phyloP scores from a whole-genome alignment of 1,284 basidiomycete species.

The Melanopsichium pennsylvanicum region DNA sequence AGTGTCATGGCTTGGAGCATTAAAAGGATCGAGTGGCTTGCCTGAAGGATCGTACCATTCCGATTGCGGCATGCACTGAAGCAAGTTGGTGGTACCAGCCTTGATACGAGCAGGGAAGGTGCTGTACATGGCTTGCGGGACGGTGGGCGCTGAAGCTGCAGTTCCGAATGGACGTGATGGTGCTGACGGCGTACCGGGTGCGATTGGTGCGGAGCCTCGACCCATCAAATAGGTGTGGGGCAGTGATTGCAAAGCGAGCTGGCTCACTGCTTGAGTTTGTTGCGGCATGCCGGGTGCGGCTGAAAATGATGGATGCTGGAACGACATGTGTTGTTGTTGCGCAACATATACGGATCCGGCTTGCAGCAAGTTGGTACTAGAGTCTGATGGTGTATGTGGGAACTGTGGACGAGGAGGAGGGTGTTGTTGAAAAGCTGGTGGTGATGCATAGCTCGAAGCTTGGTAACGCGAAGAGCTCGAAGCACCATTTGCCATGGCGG shows the following conservation, averaged over 20 bases:
- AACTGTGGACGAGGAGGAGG: constrained; percentile 4
- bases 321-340: constrained; percentile 17
- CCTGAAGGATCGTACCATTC: constrained; percentile 40
- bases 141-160: constrained; percentile 20
- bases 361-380: constrained; percentile 20
- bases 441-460: constrained; percentile 18
- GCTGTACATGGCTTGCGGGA: constrained; percentile 77
- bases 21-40: constrained; percentile 32
- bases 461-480: constrained; percentile 26
- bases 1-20: constrained; percentile 20
- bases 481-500: constrained; percentile 25
- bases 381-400: constrained; percentile 18
- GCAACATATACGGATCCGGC: constrained; percentile 6
- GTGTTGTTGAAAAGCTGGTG: constrained; percentile 5
- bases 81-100: constrained; percentile 86
- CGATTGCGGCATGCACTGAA: constrained; percentile 78
- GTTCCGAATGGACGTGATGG: constrained; percentile 32
- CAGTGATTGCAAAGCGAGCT: constrained; percentile 15
- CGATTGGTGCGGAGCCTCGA: constrained; percentile 24
- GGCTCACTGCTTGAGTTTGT: constrained; percentile 7
- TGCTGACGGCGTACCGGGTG: constrained; percentile 27
- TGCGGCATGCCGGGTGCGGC: constrained; percentile 5
- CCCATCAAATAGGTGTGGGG: constrained; percentile 20
- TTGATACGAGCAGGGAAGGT: constrained; percentile 89
- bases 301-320: constrained; percentile 6